Evolutionary conservation across 106 monocot species (phyloP).

Genomic region (Dendrobium chrysotoxum): DNA sequence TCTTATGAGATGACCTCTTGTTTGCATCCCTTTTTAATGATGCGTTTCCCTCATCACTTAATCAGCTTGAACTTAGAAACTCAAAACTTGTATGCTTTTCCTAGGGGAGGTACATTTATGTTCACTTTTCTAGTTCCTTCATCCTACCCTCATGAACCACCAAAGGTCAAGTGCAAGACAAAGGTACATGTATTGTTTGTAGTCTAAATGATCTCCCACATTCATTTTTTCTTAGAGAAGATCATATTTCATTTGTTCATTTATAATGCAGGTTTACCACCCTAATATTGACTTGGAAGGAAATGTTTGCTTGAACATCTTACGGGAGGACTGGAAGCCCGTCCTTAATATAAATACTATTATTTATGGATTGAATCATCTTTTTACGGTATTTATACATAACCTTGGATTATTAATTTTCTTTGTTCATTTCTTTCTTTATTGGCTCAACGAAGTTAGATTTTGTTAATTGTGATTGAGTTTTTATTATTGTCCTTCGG

Average conservation of each 20-base stretch:
- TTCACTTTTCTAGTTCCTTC: conserved; percentile 83
- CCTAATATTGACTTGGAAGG: conserved; percentile 96
- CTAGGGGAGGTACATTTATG: conserved; percentile 66
- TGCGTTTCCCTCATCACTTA: background rate
- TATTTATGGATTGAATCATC: conserved; percentile 85
- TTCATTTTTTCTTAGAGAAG: background rate
- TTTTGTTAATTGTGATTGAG: background rate
- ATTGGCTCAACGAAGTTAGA: background rate
- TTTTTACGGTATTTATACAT: conserved; percentile 55
- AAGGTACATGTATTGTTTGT: conserved; percentile 41
- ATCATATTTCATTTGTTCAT: background rate
- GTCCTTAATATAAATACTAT: conserved; percentile 93
- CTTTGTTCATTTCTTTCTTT: background rate
- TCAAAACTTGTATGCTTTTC: conserved; percentile 4
- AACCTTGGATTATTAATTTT: background rate
- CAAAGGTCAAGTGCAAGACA: conserved; percentile 97
- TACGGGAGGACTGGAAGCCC: conserved; percentile 98
- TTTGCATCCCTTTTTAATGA: background rate
- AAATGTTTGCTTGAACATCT: conserved; percentile 97
- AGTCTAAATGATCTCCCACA: background rate
- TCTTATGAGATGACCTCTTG: background rate
- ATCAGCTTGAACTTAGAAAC: background rate
- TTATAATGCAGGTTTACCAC: conserved; percentile 73
- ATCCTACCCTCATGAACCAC: conserved; percentile 87
- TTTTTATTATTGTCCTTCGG: background rate